phyloP scores from a whole-genome alignment of 257 asterid genomes.

The Solanum piurae region DNA sequence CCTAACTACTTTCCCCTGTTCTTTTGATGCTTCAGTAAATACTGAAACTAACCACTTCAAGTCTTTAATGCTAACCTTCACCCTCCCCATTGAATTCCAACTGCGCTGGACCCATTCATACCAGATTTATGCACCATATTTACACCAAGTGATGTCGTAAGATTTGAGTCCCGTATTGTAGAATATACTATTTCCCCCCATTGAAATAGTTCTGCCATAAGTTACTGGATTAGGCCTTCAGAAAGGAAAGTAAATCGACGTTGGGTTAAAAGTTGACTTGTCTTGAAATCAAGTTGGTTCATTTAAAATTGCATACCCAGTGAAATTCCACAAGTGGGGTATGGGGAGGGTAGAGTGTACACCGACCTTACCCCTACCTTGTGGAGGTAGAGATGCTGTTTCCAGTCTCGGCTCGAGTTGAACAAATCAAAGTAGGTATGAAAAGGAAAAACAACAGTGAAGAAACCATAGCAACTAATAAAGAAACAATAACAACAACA shows the following conservation, averaged over 20 bases:
- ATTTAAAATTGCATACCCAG: background rate
- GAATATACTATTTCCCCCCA: background rate
- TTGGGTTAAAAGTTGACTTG: background rate
- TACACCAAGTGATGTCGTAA: background rate
- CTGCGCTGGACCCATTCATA: background rate
- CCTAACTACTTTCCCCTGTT: background rate
- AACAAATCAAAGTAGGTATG: background rate
- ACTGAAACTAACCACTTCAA: background rate
- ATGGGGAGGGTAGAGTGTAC: background rate
- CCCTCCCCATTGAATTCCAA: background rate
- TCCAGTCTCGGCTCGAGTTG: background rate
- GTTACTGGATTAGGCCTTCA: background rate
- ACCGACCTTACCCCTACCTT: background rate
- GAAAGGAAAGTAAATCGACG: background rate
- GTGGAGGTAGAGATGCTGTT: background rate
- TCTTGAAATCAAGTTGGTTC: background rate
- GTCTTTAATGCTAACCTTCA: background rate
- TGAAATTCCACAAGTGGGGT: background rate
- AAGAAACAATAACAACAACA: background rate
- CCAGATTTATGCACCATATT: background rate
- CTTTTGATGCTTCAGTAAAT: background rate
- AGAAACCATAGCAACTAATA: background rate
- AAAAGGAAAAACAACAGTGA: background rate
- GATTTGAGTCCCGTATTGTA: background rate
- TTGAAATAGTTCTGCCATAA: background rate